Base-by-base conservation (phyloP, 192 early-diverging fungal species). In the Jimgerdemannia lactiflua region DNA sequence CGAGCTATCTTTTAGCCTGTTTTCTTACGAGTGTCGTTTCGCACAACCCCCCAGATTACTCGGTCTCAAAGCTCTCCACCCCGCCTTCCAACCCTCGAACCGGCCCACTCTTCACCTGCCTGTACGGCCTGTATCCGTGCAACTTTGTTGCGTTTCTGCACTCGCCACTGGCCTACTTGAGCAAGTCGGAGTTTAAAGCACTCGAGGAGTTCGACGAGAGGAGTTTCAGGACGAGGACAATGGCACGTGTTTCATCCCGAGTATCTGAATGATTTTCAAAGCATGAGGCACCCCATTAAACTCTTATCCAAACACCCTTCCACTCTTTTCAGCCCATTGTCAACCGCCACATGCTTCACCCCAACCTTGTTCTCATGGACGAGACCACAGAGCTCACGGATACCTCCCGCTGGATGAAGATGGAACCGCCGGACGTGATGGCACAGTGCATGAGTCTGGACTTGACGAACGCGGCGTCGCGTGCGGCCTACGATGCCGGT, bases 351-450 rank as follows among this genome's bases (percentile, higher is more conserved):
- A 86, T 85, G 75, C 75, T 89, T 17, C 88, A 89, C 65, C 86
- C 88, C 4, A 86, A 80, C 68, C 39, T 89, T 4, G 72, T 89
- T 42, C 71, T 74, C 3, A 77, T 82, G 71, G 78, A 84, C 63
- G 42, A 68, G 3, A 76, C 83, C 20, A 75, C 80, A 14, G 88
- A 89, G 65, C 43, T 88, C 3, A 71, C 75, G 2, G 82, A 88
- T 39, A 82, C 78, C 4, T 80, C 83, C 4, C 74, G 88, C 40
- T 88, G 85, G 85, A 83, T 85, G 77, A 89, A 89, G 68, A 71
- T 89, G 63, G 88, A 89, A 66, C 86, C 88, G 3, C 86, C 86
- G 59, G 88, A 88, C 71, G 83, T 89, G 71, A 83, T 89, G 54
- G 88, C 88, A 49, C 83, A 84, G 76, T 85, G 84, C 63, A 84